Evolutionary conservation across 2,329 filamentous ascomycete species (phyloP).

Genomic region (Sporothrix pallida): DNA sequence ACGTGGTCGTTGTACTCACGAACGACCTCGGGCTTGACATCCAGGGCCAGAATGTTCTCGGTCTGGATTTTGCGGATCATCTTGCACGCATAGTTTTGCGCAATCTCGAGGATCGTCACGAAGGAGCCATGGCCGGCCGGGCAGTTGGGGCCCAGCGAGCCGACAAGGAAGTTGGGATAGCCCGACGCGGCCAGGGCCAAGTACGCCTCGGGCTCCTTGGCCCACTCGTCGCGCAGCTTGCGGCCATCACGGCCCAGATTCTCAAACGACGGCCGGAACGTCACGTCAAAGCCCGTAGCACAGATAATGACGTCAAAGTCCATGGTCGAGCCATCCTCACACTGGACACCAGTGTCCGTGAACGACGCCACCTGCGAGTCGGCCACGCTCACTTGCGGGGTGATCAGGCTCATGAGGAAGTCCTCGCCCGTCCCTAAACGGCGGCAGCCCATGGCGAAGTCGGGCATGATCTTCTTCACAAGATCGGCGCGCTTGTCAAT

Average conservation of each 20-base stretch:
- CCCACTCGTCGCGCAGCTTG: slow-evolving; percentile 5
- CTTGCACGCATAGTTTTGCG: slow-evolving; percentile 1
- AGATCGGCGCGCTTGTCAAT: neutral
- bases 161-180: slow-evolving; percentile 11
- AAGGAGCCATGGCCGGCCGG: neutral
- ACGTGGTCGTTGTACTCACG: neutral
- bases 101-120: neutral
- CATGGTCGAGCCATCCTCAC: neutral
- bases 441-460: neutral
- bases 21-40: neutral
- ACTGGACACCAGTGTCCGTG: neutral
- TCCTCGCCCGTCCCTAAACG: neutral
- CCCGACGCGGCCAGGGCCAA: neutral
- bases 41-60: neutral
- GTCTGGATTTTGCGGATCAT: neutral
- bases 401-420: neutral
- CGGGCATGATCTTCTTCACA: neutral
- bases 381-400: neutral
- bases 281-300: neutral
- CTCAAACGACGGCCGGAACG: neutral
- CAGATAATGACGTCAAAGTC: too few relatives aligned
- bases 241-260: neutral
- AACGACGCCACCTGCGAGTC: neutral
- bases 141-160: neutral
- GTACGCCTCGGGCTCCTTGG: slow-evolving; percentile 5